Base-by-base conservation (phyloP, 768 basidiomycete genomes). In the Suillus alpinus region DNA sequence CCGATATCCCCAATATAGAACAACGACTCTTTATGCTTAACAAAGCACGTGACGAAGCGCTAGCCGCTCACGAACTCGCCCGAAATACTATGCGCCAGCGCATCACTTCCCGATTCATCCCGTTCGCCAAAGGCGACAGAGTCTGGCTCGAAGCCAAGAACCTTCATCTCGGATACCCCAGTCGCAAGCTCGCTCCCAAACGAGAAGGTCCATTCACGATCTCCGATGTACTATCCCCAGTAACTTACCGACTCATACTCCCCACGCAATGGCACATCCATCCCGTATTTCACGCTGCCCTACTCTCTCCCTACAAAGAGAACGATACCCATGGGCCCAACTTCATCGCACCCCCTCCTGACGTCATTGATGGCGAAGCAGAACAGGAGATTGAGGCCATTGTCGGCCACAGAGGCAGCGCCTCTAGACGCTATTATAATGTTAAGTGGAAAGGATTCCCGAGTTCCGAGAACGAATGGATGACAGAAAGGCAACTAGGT, bases 101-200 rank as follows among this genome's bases (percentile, higher is more conserved):
- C 2, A 23, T 31, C 51, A 26, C 18, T 1, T 9, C 5, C 14
- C 32, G 10, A 10, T 55, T 55, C 37, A 2, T 41, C 1, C 51
- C 59, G 18, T 60, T 43, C 26, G 9, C n/a, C 2, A 36, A 50
- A 37, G 58, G 58, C 8, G 58, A 59, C 18, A 40, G 31, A 12
- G 58, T 59, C 2, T 60, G 50, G 59, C 59, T 60, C 2, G 59
- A 60, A 43, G 39, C 39, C 16, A 39, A 39, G 6, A 39, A 39
- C 39, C 16, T 39, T 1, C 39, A 39, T 2, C 39, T 49, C 2
- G 12, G 12, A 13, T 12, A 60, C 32, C 59, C 50, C 46, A 60
- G 29, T 18, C 10, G 12, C 0, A 60, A 53, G 23, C 39, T 60
- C 6, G 32, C 59, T 1, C 59, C 51, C 3, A 55, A 60, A 55